Evolutionary conservation across 495 filamentous ascomycete genomes (phyloP), one percentile per base, ranked within the genome.

Genomic region (Penicillium nucicola): DNA sequence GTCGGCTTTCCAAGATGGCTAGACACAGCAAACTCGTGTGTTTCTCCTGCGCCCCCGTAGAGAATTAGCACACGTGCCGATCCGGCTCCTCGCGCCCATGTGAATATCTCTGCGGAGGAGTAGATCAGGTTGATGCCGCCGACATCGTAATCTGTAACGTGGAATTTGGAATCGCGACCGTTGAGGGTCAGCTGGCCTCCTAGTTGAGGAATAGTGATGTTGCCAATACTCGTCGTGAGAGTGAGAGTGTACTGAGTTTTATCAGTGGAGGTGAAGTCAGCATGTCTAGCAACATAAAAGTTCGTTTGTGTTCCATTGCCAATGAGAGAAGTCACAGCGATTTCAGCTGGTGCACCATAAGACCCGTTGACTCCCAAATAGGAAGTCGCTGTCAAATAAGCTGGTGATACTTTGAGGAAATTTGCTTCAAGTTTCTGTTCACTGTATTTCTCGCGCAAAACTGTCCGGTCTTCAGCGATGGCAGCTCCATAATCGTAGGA

Each of bases 401-500:
- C 77, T 3, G 80, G 84, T 7, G 81, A 85, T 3, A 78, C 80
- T 52, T 82, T 80, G 32, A 88, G 53, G 65, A 89, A 89, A 35
- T 85, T 83, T 9, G 77, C 85, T 57, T 85, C 62, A 0, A 90
- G 71, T 45, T 89, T 90, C 28, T 84, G 57, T 53, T 90, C 84
- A 33, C 82, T 84, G 61, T 87, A 90, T 57, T 90, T 90, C 53
- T 88, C 84, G 15, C 86, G 74, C n/a, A 61, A 59, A 11, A 90
- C 54, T 2, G 62, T 65, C 1, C 83, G 73, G 34, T 83, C 76
- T 61, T 90, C 86, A 3, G 71, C 71, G 28, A 90, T 86, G 10
- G 74, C 70, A 40, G 82, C 75, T 18, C 77, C 81, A 45, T 84
- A 86, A 53, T 88, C 81, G 58, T 88, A 87, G 1, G 77, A 82